Base-by-base conservation (phyloP, 306 rosid species). In the Nissolia schottii region DNA sequence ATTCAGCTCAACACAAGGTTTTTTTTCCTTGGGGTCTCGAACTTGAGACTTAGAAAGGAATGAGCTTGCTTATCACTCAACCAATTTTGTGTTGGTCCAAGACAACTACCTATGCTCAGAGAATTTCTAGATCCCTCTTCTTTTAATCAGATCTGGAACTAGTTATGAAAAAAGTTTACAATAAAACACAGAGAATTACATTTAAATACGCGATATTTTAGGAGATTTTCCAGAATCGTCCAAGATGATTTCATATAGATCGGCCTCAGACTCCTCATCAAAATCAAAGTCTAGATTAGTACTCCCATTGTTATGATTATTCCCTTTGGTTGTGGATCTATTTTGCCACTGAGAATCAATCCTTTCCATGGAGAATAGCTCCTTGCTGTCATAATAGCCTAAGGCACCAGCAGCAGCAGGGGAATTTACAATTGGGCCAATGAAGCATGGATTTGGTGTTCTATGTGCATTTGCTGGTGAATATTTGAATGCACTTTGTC, bases 291-390 rank as follows among this genome's bases (percentile, higher is more conserved):
- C 73, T 63, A 4, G 63, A 62, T 48, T 9, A 23, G 16, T 66
- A 43, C 7, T 56, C 54, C 50, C 60, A 28, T 71, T 57, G 16
- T 66, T 70, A 22, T 70, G 84, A 68, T 43, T 82, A 68, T 43
- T 82, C 54, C 80, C 87, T 82, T 64, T 89, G 16, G 74, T 43
- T 41, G 81, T 27, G 2, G 79, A 16, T 19, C 74, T 59, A 62
- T 86, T 76, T 43, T 67, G 81, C 89, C 94, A 85, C 70, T 86
- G 94, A 53, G 98, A 79, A 64, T 94, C 97, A 19, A 94, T 89
- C 80, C 89, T 84, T 57, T 87, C 92, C 97, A 91, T 89, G 23
- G 99, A 94, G 82, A 94, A 94, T 7, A 94, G 92, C 78, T 94
- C 99, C 67, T 79, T 86, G 81, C 96, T 91, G 51, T 91, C 99